These are phyloP conservation scores for Pseudopithomyces maydicus DNA, from an alignment of 2,329 filamentous ascomycete genomes.

Conservation along the genomic window DNA sequence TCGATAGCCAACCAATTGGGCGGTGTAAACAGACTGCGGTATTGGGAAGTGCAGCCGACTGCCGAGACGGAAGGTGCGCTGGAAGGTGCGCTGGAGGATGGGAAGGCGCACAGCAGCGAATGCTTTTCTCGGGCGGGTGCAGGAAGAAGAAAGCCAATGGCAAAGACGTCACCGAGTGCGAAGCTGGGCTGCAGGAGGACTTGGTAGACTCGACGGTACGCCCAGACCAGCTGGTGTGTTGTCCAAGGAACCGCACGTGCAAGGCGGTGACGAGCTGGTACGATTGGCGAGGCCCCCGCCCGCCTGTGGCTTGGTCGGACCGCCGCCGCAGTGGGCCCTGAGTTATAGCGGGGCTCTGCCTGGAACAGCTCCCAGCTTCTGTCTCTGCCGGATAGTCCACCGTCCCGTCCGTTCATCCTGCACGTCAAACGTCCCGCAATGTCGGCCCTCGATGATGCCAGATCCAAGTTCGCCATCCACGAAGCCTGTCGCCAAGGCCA, in stretches of 20 bases:
- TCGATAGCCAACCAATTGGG: conserved; percentile 4
- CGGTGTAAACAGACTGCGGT: conserved; percentile 20
- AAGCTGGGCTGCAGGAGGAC: neutral
- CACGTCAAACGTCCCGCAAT: neutral
- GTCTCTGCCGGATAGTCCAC: too few species aligned
- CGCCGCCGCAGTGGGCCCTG: neutral
- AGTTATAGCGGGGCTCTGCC: neutral
- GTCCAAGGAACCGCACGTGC: conserved; percentile 9
- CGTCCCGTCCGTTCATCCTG: too few species aligned
- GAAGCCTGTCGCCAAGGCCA: conserved; percentile 84
- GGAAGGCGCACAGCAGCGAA: neutral
- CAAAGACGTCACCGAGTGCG: conserved; percentile 1
- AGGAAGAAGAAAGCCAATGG: neutral
- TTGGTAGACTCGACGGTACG: neutral
- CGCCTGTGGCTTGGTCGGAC: conserved; percentile 2
- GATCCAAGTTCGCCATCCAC: conserved; percentile 79
- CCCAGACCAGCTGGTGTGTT: conserved; percentile 6
- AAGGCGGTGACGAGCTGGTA: neutral
- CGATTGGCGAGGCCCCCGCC: conserved; percentile 2
- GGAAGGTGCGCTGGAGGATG: neutral
- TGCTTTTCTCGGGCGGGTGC: neutral
- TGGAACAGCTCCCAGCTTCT: neutral
- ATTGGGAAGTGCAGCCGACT: conserved; percentile 6
- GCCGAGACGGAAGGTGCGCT: neutral
- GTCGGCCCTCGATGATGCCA: conserved; percentile 33